A percentile compares a stretch with the other conserved stretches of the same genome.
Evolutionary conservation across 306 rosid species (phyloP).

Genomic region (Vigna radiata): DNA sequence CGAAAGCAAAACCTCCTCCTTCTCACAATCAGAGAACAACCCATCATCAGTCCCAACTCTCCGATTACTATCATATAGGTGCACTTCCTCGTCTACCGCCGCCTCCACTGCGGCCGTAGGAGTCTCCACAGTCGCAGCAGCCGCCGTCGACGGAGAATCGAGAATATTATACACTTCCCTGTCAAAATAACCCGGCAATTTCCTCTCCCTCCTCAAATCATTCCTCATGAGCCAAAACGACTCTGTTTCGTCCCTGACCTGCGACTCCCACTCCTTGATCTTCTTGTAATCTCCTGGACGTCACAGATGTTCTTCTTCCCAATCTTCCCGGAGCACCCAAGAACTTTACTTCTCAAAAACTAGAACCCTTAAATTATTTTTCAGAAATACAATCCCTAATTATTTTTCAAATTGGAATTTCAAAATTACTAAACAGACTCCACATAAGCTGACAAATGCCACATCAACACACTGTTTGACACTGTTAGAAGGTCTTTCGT

Average conservation of each 20-base stretch:
- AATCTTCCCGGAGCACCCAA: too few species aligned
- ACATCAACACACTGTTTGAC: too few species aligned
- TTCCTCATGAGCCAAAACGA: constrained; percentile 98
- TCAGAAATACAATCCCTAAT: too few species aligned
- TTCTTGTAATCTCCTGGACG: constrained; percentile 95
- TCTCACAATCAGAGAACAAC: constrained; percentile 79
- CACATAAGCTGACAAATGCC: too few species aligned
- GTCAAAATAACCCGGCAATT: constrained; percentile 89
- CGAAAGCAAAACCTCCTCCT: constrained; percentile 60
- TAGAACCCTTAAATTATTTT: too few species aligned
- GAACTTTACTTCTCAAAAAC: too few species aligned
- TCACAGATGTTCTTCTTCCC: too few species aligned
- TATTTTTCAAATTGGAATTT: too few species aligned
- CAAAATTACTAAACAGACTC: too few species aligned
- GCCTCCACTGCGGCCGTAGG: constrained; percentile 38
- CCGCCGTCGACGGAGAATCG: constrained; percentile 63
- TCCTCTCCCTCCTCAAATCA: constrained; percentile 89
- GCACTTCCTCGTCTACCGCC: constrained; percentile 51
- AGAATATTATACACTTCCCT: constrained; percentile 88
- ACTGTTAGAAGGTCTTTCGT: too few species aligned
- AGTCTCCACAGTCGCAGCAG: constrained; percentile 35
- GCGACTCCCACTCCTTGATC: constrained; percentile 94
- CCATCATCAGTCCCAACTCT: constrained; percentile 71
- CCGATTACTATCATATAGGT: constrained; percentile 66
- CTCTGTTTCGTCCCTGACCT: constrained; percentile 75